These are phyloP conservation scores for Phialocephala subalpina DNA, from an alignment of 2,329 filamentous ascomycete species.

Conservation along the genomic window DNA sequence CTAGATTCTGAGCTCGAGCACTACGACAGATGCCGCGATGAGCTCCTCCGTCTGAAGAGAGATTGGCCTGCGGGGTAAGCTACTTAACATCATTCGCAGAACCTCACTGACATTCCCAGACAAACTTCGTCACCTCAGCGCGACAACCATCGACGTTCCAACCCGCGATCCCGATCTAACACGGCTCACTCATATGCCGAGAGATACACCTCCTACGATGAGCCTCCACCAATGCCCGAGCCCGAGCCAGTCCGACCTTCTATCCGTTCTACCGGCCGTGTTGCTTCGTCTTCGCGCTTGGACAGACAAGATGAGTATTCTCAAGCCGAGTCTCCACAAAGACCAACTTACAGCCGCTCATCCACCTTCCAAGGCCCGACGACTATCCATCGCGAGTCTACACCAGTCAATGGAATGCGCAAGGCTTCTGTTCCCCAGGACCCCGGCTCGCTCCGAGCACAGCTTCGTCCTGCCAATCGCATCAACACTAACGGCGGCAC, in stretches of 20 bases:
- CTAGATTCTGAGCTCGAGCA: slow-evolving; percentile 90
- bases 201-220: slow-evolving; percentile 62
- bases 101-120: slow-evolving; percentile 30
- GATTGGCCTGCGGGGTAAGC: slow-evolving; percentile 72
- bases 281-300: slow-evolving; percentile 38
- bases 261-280: slow-evolving; percentile 54
- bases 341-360: slow-evolving; percentile 58
- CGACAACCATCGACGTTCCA: slow-evolving; percentile 34
- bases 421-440: slow-evolving; percentile 56
- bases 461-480: slow-evolving; percentile 42
- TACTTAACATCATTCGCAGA: neutral
- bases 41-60: slow-evolving; percentile 73
- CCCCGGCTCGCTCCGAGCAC: slow-evolving; percentile 50
- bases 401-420: slow-evolving; percentile 57
- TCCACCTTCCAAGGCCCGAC: slow-evolving; percentile 66
- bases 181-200: slow-evolving; percentile 70
- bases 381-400: slow-evolving; percentile 58
- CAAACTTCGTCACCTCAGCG: slow-evolving; percentile 38
- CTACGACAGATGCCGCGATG: slow-evolving; percentile 88
- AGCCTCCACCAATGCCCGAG: slow-evolving; percentile 53
- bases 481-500: slow-evolving; percentile 35
- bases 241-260: slow-evolving; percentile 53
- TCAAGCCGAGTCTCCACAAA: slow-evolving; percentile 44
- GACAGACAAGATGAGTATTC: slow-evolving; percentile 40
- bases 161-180: slow-evolving; percentile 62